Evolutionary conservation across 257 asterid species (phyloP).

Genomic region (Primulina tabacum): DNA sequence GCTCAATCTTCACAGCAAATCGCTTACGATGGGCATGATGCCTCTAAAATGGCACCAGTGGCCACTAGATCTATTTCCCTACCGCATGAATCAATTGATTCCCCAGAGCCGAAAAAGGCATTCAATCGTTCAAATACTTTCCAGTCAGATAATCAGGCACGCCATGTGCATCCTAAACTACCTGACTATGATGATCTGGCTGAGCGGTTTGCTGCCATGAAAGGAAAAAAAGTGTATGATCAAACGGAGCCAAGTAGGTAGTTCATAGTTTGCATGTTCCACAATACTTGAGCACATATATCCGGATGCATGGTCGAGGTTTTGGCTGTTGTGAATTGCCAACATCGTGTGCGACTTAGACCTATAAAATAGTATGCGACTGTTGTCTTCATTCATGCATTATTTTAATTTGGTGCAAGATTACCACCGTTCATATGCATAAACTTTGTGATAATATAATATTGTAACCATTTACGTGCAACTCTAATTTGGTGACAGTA

Average conservation of each 20-base stretch:
- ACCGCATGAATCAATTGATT: slow-evolving; percentile 45
- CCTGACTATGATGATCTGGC: slow-evolving; percentile 95
- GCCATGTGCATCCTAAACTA: slow-evolving; percentile 89
- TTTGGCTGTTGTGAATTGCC: neutral
- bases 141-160: slow-evolving; percentile 71
- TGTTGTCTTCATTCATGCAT: neutral
- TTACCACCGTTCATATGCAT: neutral
- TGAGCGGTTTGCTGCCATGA: slow-evolving; percentile 83
- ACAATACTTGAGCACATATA: neutral
- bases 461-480: neutral
- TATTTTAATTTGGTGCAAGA: neutral
- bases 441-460: neutral
- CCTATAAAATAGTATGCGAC: slow-evolving; percentile 17
- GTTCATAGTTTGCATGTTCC: neutral
- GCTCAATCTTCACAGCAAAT: slow-evolving; percentile 30
- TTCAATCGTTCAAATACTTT: slow-evolving; percentile 65
- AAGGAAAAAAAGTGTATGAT: slow-evolving; percentile 41
- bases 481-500: neutral
- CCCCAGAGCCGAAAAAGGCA: slow-evolving; percentile 42
- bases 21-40: slow-evolving; percentile 25
- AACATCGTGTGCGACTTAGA: neutral
- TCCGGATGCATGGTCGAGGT: neutral
- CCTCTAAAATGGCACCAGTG: slow-evolving; percentile 32
- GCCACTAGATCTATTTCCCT: slow-evolving; percentile 72
- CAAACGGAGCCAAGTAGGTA: slow-evolving; percentile 1